phyloP scores from a whole-genome alignment of 768 basidiomycete genomes.

The Rhodotorula taiwanensis region DNA sequence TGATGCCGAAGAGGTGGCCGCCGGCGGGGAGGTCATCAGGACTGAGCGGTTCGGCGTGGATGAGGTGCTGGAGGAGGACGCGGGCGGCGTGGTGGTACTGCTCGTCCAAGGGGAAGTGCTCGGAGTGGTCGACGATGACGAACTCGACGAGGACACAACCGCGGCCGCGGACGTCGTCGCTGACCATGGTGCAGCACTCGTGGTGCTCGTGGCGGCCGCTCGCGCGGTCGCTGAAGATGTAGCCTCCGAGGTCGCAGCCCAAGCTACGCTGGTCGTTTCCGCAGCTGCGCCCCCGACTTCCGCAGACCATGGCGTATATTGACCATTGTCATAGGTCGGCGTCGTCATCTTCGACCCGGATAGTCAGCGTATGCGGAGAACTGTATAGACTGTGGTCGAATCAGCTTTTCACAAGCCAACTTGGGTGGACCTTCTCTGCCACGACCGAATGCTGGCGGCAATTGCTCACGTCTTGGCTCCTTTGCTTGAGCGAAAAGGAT shows the following conservation, averaged over 20 bases:
- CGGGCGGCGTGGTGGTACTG: background rate
- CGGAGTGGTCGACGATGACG: background rate
- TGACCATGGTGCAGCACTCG: no score
- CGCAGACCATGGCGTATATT: slow-evolving; percentile 23
- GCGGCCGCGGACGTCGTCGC: no score
- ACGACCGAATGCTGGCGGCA: no score
- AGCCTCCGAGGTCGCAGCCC: background rate
- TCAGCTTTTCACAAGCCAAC: no score
- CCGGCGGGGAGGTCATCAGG: background rate
- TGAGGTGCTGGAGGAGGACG: background rate
- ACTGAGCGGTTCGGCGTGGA: background rate
- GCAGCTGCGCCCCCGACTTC: no score
- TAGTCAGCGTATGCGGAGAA: no score
- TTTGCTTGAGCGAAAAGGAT: no score
- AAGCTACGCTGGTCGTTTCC: background rate
- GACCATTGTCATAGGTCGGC: slow-evolving; percentile 24
- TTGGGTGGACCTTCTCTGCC: no score
- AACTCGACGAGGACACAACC: background rate
- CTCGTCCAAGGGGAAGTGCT: background rate
- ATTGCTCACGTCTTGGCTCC: no score
- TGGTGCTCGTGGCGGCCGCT: background rate
- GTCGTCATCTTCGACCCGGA: no score
- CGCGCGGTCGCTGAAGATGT: background rate
- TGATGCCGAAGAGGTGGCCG: slow-evolving; percentile 1
- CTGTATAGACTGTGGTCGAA: no score